phyloP scores from a whole-genome alignment of 164 flowering plant species.

The Berberis thunbergii region DNA sequence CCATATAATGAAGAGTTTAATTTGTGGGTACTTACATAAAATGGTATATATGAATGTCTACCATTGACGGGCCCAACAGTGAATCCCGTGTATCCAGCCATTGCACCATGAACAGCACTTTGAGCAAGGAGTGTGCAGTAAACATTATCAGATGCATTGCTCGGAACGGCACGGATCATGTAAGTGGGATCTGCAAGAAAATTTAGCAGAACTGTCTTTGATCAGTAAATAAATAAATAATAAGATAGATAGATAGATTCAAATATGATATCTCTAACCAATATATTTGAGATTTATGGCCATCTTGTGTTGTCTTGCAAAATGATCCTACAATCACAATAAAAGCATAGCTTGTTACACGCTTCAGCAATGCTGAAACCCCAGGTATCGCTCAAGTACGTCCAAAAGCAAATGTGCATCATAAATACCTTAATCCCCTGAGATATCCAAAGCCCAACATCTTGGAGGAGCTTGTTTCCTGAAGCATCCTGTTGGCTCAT shows the following conservation, averaged over 20 bases:
- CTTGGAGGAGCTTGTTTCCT: slow-evolving; percentile 78
- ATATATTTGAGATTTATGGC: slow-evolving; percentile 73
- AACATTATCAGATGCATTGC: slow-evolving; percentile 92
- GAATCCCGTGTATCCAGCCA: slow-evolving; percentile 96
- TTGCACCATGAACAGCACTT: slow-evolving; percentile 91
- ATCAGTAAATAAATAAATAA: background rate
- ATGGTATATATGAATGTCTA: slow-evolving; percentile 86
- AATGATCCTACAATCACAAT: slow-evolving; percentile 55
- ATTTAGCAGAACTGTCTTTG: background rate
- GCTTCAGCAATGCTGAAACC: too few relatives aligned
- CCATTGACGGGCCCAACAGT: slow-evolving; percentile 84
- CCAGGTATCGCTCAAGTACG: background rate
- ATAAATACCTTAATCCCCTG: slow-evolving; percentile 58
- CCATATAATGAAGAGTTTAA: background rate
- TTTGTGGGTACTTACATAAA: slow-evolving; percentile 43
- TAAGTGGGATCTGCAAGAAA: slow-evolving; percentile 79
- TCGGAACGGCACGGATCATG: slow-evolving; percentile 94
- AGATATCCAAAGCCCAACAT: slow-evolving; percentile 89
- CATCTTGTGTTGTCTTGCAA: slow-evolving; percentile 35
- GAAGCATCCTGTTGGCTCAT: slow-evolving; percentile 58
- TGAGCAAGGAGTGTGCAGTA: slow-evolving; percentile 98
- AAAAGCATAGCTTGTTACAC: too few relatives aligned
- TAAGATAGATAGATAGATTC: background rate
- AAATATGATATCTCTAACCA: slow-evolving; percentile 33
- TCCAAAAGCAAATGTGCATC: background rate